Base-by-base conservation (phyloP, 2,329 filamentous ascomycete species). In the Aspergillus thermomutatus region DNA sequence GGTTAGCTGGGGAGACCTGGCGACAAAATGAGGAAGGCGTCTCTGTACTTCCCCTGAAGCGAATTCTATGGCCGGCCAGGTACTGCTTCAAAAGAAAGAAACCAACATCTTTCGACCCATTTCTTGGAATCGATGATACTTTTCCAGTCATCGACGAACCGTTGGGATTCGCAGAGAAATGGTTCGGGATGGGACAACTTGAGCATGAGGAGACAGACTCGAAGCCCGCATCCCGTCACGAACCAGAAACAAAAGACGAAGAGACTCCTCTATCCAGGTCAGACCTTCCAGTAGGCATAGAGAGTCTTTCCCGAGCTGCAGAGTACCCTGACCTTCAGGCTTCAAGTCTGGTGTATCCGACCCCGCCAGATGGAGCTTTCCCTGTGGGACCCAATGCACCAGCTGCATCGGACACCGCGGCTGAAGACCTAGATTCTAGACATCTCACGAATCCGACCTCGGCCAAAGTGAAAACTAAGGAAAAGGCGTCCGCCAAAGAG, bases 321-420 rank as follows among this genome's bases (percentile, higher is more conserved):
- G 66, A 73, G 54, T 74, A 73, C 50, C 69, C 72, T 19, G 77
- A 79, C 50, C 66, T 80, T 17, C 72, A 75, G 55, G 60, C 62
- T 27, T 67, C 72, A 48, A 75, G 71, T 56, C 70, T 79, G 52
- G 78, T 83, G 28, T 83, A 83, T 67, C 81, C 80, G 11, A 83
- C 81, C 7, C 81, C 81, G 5, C 80, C 81, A 52, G 81, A 82
- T 57, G 79, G 77, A n/a, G 67, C 76, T 55, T 64, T 71, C 11
- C 66, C 66, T 23, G 65, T 73, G 50, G 64, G 68, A 5, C 59
- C 68, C 7, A 70, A 68, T 41, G 65, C 66, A 23, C 23, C 66
- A 5, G 64, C 63, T 31, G 59, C 68, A 43, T 60, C 69, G 10
- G 74, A 76, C 45, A 59, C 60, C 6, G 69, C 72, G 43, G 60